Evolutionary conservation across 2,329 filamentous ascomycete genomes (phyloP).

Genomic region (Mycosphaerella arachidis): DNA sequence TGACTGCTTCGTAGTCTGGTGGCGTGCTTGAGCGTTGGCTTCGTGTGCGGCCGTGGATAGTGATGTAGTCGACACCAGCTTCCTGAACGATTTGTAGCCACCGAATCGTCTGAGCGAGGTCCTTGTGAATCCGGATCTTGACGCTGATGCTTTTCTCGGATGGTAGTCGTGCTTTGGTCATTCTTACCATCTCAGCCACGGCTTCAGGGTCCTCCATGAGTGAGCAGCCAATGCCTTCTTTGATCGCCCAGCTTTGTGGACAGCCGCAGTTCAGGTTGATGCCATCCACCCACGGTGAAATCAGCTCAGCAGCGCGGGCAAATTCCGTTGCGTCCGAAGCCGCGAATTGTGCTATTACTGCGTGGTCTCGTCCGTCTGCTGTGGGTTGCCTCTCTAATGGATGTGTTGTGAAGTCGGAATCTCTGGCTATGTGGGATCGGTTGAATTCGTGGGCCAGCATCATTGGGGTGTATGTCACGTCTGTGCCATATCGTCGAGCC

Average conservation of each 20-base stretch:
- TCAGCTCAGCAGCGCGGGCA: conserved; percentile 57
- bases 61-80: conserved; percentile 62
- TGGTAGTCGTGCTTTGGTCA: conserved; percentile 51
- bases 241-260: conserved; percentile 68
- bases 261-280: conserved; percentile 70
- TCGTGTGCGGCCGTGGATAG: conserved; percentile 63
- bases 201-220: conserved; percentile 62
- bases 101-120: conserved; percentile 53
- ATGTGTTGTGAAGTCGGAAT: conserved; percentile 58
- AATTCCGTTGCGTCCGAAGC: conserved; percentile 59
- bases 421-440: conserved; percentile 35
- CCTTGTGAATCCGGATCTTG: conserved; percentile 65
- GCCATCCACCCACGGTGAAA: conserved; percentile 58
- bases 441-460: conserved; percentile 39
- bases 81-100: conserved; percentile 61
- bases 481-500: conserved; percentile 59
- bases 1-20: conserved; percentile 59
- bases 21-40: conserved; percentile 58
- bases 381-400: conserved; percentile 44
- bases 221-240: conserved; percentile 63
- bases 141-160: conserved; percentile 57
- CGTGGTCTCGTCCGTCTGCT: conserved; percentile 16
- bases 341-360: conserved; percentile 65
- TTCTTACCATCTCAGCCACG: conserved; percentile 61
- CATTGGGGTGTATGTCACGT: conserved; percentile 70